phyloP scores from a whole-genome alignment of 2,329 filamentous ascomycete genomes.

The Talaromyces atroroseus region DNA sequence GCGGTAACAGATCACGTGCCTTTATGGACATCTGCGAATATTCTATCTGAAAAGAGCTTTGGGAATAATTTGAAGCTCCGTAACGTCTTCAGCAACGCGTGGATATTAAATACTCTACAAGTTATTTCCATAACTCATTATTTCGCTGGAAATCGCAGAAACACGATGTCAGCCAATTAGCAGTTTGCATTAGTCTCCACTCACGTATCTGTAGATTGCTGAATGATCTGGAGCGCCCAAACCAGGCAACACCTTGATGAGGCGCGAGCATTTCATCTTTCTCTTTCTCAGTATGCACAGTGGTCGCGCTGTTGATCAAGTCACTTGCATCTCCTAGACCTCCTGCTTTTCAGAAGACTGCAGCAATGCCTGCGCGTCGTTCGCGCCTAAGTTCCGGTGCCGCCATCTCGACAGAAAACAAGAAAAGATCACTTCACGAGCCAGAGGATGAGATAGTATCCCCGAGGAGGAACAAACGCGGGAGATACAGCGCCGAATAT shows the following conservation, averaged over 20 bases:
- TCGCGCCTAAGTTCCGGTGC: constrained; percentile 1
- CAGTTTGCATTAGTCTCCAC: not conserved
- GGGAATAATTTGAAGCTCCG: no score
- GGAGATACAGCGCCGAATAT: not conserved
- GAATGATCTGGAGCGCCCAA: not conserved
- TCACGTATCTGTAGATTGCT: not conserved
- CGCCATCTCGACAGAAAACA: not conserved
- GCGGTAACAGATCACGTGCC: constrained; percentile 28
- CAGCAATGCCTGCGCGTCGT: constrained; percentile 7
- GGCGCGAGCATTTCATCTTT: not conserved
- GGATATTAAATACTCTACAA: not conserved
- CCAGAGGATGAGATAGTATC: not conserved
- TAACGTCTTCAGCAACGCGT: no score
- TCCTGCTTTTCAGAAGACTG: not conserved
- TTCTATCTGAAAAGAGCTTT: not conserved
- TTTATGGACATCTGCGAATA: not conserved
- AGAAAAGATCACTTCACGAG: constrained; percentile 12
- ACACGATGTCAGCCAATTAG: not conserved
- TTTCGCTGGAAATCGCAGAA: not conserved
- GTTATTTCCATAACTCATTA: not conserved
- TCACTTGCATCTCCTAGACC: not conserved
- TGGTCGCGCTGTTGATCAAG: not conserved
- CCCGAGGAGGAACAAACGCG: constrained; percentile 14
- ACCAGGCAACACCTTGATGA: not conserved
- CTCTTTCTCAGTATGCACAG: not conserved